A percentile compares a stretch with the other conserved stretches of the same genome.
Evolutionary conservation across 2,329 filamentous ascomycete species (phyloP).

Genomic region (Talaromyces sp.): DNA sequence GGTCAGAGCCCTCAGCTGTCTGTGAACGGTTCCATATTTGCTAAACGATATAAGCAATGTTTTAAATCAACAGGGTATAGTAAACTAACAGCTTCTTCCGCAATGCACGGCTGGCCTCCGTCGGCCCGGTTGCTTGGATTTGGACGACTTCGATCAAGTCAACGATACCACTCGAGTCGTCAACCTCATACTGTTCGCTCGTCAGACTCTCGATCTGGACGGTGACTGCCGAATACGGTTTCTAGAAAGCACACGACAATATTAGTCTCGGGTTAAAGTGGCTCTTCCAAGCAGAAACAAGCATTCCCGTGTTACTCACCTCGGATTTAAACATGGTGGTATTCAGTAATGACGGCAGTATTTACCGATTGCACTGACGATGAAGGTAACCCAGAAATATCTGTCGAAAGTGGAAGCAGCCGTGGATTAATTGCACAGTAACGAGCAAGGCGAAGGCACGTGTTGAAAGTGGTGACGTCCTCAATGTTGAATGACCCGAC

Average conservation of each 20-base stretch:
- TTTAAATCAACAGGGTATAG: not conserved
- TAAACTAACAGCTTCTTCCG: conserved; percentile 78
- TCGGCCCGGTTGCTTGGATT: conserved; percentile 78
- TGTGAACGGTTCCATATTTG: conserved; percentile 93
- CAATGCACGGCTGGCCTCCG: conserved; percentile 84
- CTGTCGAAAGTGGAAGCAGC: not conserved
- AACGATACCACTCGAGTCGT: conserved; percentile 85
- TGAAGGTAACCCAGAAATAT: not conserved
- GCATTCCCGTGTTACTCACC: conserved; percentile 1
- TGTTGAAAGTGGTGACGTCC: not conserved
- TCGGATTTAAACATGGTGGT: conserved; percentile 29
- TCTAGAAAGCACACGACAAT: conserved; percentile 42
- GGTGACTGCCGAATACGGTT: conserved; percentile 89
- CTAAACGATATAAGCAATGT: conserved; percentile 29
- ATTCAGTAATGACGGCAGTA: not conserved
- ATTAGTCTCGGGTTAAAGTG: not conserved
- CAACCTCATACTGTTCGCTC: conserved; percentile 80
- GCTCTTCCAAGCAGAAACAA: not conserved
- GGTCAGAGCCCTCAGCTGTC: conserved; percentile 80
- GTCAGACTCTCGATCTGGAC: conserved; percentile 89
- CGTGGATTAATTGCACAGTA: not conserved
- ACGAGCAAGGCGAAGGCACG: not conserved
- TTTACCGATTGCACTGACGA: not conserved
- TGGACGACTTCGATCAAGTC: conserved; percentile 92
- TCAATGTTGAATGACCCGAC: not conserved